Percentiles rank a stretch among this genome's conserved stretches.
phyloP scores from a whole-genome alignment of 2,329 filamentous ascomycete genomes.

The Xylariaceae sp. region DNA sequence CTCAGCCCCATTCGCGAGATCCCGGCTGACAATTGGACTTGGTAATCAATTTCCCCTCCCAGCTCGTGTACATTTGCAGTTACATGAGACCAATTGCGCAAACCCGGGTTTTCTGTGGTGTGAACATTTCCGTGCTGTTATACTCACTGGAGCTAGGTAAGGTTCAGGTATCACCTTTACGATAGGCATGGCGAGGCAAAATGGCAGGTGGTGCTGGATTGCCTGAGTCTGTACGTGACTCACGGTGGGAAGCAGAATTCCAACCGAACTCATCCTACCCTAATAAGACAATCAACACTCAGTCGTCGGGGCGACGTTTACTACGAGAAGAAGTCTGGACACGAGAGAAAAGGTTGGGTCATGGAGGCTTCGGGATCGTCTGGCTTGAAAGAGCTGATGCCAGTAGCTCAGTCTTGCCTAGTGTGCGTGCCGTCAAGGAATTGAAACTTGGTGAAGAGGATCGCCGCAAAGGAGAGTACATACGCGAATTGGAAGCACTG shows the following conservation, averaged over 20 bases:
- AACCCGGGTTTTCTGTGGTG: too few species aligned
- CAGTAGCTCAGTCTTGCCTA: neutral
- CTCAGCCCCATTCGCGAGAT: too few species aligned
- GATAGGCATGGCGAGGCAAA: neutral
- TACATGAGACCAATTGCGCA: too few species aligned
- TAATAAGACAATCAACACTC: neutral
- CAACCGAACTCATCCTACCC: neutral
- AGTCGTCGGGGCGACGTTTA: neutral
- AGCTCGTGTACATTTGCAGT: too few species aligned
- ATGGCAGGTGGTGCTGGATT: neutral
- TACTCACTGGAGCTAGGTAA: too few species aligned
- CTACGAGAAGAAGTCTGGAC: neutral
- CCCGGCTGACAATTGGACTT: too few species aligned
- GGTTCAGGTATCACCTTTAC: too few species aligned
- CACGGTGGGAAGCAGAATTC: conserved; percentile 1
- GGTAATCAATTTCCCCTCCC: too few species aligned
- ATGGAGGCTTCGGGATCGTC: neutral
- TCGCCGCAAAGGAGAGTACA: neutral
- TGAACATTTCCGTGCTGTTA: too few species aligned
- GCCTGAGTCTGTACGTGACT: neutral
- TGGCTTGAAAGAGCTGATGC: conserved; percentile 4
- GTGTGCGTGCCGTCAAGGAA: neutral
- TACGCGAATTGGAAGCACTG: conserved; percentile 5
- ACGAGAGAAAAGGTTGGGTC: neutral
- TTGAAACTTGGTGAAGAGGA: neutral